phyloP scores from a whole-genome alignment of 495 filamentous ascomycete species.

The Penicillium psychrofluorescens region DNA sequence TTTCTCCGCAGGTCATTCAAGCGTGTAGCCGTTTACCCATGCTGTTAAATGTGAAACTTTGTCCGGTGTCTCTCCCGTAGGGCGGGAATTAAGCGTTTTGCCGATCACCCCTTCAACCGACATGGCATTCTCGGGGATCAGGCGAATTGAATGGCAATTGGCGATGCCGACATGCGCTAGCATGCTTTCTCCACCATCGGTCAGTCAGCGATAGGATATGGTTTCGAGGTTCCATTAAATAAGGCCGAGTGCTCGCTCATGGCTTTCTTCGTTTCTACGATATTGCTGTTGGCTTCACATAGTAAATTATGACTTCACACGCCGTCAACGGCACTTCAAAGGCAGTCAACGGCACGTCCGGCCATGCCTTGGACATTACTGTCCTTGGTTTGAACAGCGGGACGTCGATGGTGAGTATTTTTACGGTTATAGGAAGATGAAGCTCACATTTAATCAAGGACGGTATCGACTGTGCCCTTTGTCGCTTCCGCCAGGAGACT shows the following conservation, averaged over 20 bases:
- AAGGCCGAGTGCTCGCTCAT: not conserved
- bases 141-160: not conserved
- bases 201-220: not conserved
- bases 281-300: not conserved
- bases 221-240: not conserved
- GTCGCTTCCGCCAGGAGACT: slow-evolving; percentile 41
- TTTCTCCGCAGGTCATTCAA: not conserved
- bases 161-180: not conserved
- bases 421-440: not conserved
- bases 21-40: slow-evolving; percentile 15
- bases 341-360: not conserved
- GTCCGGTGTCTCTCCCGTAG: not conserved
- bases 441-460: slow-evolving; percentile 16
- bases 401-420: slow-evolving; percentile 24
- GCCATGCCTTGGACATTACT: slow-evolving; percentile 6
- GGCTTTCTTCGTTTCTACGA: not conserved
- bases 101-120: slow-evolving; percentile 1
- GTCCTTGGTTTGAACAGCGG: slow-evolving; percentile 9
- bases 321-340: not conserved
- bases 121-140: not conserved
- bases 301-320: not conserved
- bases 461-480: slow-evolving; percentile 46
- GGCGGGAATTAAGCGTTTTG: slow-evolving; percentile 8
- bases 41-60: not conserved
- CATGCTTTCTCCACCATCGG: not conserved